Evolutionary conservation across 2,329 filamentous ascomycete genomes (phyloP).

Genomic region (Paecilomyces variotii): DNA sequence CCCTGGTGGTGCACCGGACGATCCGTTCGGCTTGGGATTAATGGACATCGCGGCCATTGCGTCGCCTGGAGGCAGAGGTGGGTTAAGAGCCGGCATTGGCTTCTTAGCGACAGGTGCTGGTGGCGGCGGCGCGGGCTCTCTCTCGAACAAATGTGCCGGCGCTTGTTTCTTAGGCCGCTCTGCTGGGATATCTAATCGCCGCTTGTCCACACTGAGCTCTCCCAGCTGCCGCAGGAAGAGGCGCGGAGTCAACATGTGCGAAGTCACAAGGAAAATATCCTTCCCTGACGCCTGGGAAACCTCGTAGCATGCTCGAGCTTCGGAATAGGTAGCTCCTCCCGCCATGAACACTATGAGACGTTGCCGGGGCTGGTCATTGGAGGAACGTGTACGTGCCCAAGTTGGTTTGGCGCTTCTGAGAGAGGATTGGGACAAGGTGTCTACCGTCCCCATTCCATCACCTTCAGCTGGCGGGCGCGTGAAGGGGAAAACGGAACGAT

Average conservation of each 20-base stretch:
- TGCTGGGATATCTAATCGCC: conserved; percentile 69
- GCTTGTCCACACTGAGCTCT: conserved; percentile 68
- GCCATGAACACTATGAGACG: conserved; percentile 91
- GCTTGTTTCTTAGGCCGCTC: conserved; percentile 74
- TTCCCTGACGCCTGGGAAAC: conserved; percentile 62
- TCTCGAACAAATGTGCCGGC: conserved; percentile 78
- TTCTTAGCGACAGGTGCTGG: conserved; percentile 11
- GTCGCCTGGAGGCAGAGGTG: conserved; percentile 7
- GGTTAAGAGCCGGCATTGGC: not conserved
- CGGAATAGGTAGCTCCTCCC: conserved; percentile 88
- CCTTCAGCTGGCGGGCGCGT: conserved; percentile 57
- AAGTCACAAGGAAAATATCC: conserved; percentile 82
- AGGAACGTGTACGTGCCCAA: conserved; percentile 78
- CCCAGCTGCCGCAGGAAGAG: conserved; percentile 76
- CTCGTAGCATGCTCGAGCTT: conserved; percentile 84
- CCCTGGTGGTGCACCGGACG: conserved; percentile 24
- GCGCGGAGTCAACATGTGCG: conserved; percentile 83
- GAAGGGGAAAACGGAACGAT: conserved; percentile 61
- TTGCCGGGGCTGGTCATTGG: conserved; percentile 72
- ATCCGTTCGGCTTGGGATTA: conserved; percentile 5
- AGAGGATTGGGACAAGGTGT: conserved; percentile 58
- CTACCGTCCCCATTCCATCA: conserved; percentile 34
- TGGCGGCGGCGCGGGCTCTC: conserved; percentile 51
- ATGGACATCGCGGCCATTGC: conserved; percentile 12
- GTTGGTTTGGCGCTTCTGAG: conserved; percentile 87